Evolutionary conservation across 805 yeast genomes (phyloP).

Genomic region (Nakazawaea siamensis): DNA sequence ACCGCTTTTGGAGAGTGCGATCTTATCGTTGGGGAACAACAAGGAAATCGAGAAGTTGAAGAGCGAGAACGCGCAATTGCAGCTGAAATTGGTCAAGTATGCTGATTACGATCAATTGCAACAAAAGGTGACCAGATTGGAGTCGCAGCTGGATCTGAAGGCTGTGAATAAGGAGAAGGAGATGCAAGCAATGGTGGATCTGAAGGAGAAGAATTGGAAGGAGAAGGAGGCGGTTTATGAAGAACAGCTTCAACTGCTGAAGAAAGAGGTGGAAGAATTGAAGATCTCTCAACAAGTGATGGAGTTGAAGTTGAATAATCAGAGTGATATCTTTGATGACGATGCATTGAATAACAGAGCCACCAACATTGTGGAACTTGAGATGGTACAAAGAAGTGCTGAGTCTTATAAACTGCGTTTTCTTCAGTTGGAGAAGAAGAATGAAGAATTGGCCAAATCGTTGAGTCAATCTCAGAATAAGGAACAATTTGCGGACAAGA

Average conservation of each 20-base stretch:
- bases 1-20: slow-evolving; percentile 64
- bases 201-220: slow-evolving; percentile 63
- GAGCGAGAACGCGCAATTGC: slow-evolving; percentile 39
- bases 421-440: slow-evolving; percentile 66
- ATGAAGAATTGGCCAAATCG: slow-evolving; percentile 64
- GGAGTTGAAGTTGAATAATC: slow-evolving; percentile 45
- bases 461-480: slow-evolving; percentile 45
- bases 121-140: slow-evolving; percentile 50
- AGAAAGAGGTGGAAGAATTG: slow-evolving; percentile 53
- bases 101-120: slow-evolving; percentile 79
- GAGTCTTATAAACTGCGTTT: slow-evolving; percentile 63
- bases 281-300: slow-evolving; percentile 59
- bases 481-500: slow-evolving; percentile 34
- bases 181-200: slow-evolving; percentile 57
- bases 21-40: slow-evolving; percentile 51
- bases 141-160: slow-evolving; percentile 43
- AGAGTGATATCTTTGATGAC: slow-evolving; percentile 31
- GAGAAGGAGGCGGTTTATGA: slow-evolving; percentile 44
- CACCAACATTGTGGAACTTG: slow-evolving; percentile 43
- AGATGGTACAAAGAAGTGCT: slow-evolving; percentile 64
- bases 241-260: slow-evolving; percentile 43
- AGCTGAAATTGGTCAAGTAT: slow-evolving; percentile 50
- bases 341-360: slow-evolving; percentile 22
- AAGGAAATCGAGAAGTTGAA: slow-evolving; percentile 44
- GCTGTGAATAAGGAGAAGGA: slow-evolving; percentile 70